Conservation (phyloP, 2,329 filamentous ascomycete genomes). For the Botrytis hyacinthi region DNA sequence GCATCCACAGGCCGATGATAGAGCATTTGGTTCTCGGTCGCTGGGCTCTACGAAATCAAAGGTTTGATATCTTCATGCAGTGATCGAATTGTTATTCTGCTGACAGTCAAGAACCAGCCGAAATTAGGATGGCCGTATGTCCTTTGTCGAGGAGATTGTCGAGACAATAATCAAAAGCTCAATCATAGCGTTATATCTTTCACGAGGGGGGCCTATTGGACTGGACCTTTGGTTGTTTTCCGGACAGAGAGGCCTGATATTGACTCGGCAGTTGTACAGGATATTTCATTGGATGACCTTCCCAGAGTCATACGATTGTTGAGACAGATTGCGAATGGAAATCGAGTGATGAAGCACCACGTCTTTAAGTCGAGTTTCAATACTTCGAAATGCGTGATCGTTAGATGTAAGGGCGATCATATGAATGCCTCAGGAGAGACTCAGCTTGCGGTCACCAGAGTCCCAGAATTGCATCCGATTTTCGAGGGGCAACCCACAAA, state of each 20-base stretch:
- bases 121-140: not conserved
- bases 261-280: not conserved
- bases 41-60: not conserved
- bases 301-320: not conserved
- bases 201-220: not conserved
- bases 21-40: not conserved
- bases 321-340: not conserved
- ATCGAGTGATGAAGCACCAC: not conserved
- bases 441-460: rapidly evolving
- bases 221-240: not conserved
- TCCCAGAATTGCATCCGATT: not conserved
- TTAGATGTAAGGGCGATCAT: not conserved
- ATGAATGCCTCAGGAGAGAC: rapidly evolving
- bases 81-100: not conserved
- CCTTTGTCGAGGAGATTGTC: not conserved
- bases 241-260: not conserved
- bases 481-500: not conserved
- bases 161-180: not conserved
- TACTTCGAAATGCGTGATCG: no score
- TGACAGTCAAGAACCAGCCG: not conserved
- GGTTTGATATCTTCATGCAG: not conserved
- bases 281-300: not conserved
- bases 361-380: not conserved
- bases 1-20: no score
- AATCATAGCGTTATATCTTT: not conserved